Evolutionary conservation across 306 rosid genomes (phyloP), one percentile per base, ranked within the genome.

Genomic region (Cicer arietinum): DNA sequence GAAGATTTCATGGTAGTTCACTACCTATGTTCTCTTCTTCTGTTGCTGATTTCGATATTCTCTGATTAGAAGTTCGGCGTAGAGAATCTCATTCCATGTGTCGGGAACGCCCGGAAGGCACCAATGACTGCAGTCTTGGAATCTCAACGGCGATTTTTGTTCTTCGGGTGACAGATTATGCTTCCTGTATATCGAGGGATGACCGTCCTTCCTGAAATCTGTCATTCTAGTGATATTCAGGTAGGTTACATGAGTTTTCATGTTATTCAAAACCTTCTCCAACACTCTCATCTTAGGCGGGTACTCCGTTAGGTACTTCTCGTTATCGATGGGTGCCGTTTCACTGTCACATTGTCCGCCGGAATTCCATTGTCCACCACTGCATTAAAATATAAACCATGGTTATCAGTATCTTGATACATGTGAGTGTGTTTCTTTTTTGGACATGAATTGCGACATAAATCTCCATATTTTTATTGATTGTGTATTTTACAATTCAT

Each of bases 41-140:
- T 82, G 80, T 50, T 84, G 84, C 77, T 79, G 76, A 45, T 50
- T 81, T 68, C 54, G 79, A 69, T 84, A 69, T 44, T 83, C 84
- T 74, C 87, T 80, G 51, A 87, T 51, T 10, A 92, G 82, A 42
- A 94, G 83, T 74, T 92, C 90, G 1, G 97, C 91, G 50, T 81
- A 92, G 73, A 94, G 84, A 71, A 92, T 76, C 81, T 94, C 97
- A 76, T 94, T 94, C 99, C 99, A 94, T 0, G 86, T 37, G 64
- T 94, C 99, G 7, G 99, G 99, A 74, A 94, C 96, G 7, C 99
- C 99, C 0, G 99, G 99, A 80, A 94, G 99, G 84, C 99, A 94
- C 99, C 99, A 94, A 72, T 94, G 99, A 81, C 99, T 94, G 86
- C 99, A 94, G 56, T 94, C 99, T 76, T 94, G 99, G 84, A 17